Evolutionary conservation across 2,329 filamentous ascomycete species (phyloP).

Genomic region (Arthrobotrys musiformis): DNA sequence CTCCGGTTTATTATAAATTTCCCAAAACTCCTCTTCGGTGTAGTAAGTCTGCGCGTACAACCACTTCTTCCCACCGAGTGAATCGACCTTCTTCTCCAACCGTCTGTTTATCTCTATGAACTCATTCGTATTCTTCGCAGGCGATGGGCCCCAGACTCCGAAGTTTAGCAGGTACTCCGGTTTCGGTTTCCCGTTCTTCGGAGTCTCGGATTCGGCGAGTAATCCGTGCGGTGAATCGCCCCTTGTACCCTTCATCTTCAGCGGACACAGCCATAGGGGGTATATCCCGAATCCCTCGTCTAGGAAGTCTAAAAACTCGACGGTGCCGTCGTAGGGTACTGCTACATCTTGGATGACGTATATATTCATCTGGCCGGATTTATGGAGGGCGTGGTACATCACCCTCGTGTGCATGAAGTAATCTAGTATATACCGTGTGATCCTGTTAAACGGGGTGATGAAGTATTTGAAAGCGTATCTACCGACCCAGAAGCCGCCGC

Average conservation of each 20-base stretch:
- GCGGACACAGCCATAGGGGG: constrained; percentile 70
- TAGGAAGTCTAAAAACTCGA: constrained; percentile 63
- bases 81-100: constrained; percentile 71
- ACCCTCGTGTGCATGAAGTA: constrained; percentile 72
- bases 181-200: constrained; percentile 17
- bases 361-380: constrained; percentile 69
- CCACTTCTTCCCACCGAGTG: constrained; percentile 74
- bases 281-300: constrained; percentile 66
- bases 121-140: constrained; percentile 63
- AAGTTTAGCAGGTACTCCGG: constrained; percentile 69
- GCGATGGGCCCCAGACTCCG: constrained; percentile 70
- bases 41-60: constrained; percentile 77
- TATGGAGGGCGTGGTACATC: constrained; percentile 74
- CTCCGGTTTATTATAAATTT: constrained; percentile 70
- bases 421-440: constrained; percentile 72
- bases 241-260: constrained; percentile 65
- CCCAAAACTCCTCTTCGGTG: constrained; percentile 75
- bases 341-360: constrained; percentile 55
- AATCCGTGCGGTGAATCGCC: constrained; percentile 65
- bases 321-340: constrained; percentile 36
- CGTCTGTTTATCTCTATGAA: constrained; percentile 70
- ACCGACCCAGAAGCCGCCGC: constrained; percentile 76
- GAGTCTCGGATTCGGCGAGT: constrained; percentile 63
- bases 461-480: constrained; percentile 74
- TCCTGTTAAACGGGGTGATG: constrained; percentile 72